Base-by-base conservation (phyloP, 1,284 basidiomycete species). In the Chiua sp. region DNA sequence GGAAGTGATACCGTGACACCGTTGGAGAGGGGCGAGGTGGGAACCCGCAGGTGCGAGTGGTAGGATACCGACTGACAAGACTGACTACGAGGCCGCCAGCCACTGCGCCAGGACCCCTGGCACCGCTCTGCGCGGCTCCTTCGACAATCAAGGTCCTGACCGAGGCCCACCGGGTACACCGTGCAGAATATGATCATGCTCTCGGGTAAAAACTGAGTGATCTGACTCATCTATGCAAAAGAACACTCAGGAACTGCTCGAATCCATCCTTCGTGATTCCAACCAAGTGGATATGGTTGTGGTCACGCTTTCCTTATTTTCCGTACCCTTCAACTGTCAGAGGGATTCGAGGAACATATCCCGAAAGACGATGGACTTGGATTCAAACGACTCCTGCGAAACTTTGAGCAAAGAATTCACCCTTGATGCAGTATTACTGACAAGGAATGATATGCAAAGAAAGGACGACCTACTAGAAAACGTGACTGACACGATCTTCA, bases 381-480 rank as follows among this genome's bases (percentile, higher is more conserved):
- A 55, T 33, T 65, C 62, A n/a, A 72, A 39, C 2, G 55, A n/a
- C 22, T 63, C 56, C 26, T 57, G 61, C 13, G 69, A 69, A 7
- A 70, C 54, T 44, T 55, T 72, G 56, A 65, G 71, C 32, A 71
- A 52, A 49, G 42, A 30, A 26, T 69, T 35, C 48, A 65, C 67
- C 7, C 69, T 68, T 69, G 18, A 39, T 20, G 35, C 37, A 39
- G 20, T 39, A 12, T 51, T 16, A 35, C 13, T 18, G 46, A 20
- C 23, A 1, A 18, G 37, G 20, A 4, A 18, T 35, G 23, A 26
- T 16, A 10, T 23, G 4, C 3, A 8, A 30, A 12, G 37, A 23
- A 51, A n/a, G 30, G 13, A 44, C 49, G n/a, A n/a, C n/a, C 15
- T 53, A 65, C 63, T 12, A 51, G 47, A 51, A 65, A 65, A n/a